Conservation (phyloP, 345 rosid species). For the Boechera divaricarpa region DNA sequence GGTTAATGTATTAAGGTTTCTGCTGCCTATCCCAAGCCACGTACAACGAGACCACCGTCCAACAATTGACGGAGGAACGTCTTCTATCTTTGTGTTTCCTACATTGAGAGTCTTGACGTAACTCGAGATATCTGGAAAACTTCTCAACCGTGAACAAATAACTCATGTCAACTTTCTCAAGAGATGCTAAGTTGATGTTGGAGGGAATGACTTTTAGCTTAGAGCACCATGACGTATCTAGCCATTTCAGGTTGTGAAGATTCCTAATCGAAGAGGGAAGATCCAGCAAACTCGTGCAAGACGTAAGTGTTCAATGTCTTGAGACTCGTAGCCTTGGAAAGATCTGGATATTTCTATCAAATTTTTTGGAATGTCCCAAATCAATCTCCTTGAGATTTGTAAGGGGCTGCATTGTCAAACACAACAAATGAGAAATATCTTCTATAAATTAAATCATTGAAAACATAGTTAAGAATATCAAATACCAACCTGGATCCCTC, state of each 20-base stretch:
- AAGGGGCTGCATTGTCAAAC: constrained; percentile 19
- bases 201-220: neutral
- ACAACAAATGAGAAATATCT: neutral
- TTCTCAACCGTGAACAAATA: constrained; percentile 19
- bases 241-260: constrained; percentile 2
- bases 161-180: neutral
- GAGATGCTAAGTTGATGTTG: neutral
- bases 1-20: constrained; percentile 12
- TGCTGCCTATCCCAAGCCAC: neutral
- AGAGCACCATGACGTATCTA: neutral
- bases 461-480: too few species aligned
- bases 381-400: constrained; percentile 20
- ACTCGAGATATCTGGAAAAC: constrained; percentile 25
- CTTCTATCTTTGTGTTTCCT: too few species aligned
- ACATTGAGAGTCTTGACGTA: neutral
- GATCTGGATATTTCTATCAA: constrained; percentile 28
- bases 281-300: constrained; percentile 22
- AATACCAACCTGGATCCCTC: too few species aligned
- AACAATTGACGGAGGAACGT: neutral
- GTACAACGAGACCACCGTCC: neutral
- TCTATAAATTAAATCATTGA: too few species aligned
- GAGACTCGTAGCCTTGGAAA: neutral
- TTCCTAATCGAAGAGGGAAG: neutral
- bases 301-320: neutral
- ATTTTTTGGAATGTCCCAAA: neutral